Evolutionary conservation across 169 alveolate genomes (phyloP).

Genomic region (Plasmodium blacklocki): DNA sequence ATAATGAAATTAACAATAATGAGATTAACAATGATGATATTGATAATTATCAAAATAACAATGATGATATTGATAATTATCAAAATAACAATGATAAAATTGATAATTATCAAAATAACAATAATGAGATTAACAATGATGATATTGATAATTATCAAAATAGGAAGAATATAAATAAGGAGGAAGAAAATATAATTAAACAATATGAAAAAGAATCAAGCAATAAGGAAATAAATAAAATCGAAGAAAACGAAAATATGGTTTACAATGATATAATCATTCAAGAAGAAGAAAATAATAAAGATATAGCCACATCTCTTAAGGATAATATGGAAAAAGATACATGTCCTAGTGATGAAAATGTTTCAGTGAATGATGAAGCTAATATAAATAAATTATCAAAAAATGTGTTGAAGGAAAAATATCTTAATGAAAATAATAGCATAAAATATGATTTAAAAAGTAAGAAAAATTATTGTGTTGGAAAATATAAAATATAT

Average conservation of each 20-base stretch:
- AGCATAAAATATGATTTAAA: neutral
- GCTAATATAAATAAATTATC: neutral
- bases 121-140: too few relatives aligned
- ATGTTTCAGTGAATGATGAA: neutral
- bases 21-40: too few relatives aligned
- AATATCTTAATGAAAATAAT: neutral
- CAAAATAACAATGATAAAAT: neutral
- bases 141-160: neutral
- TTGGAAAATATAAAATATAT: neutral
- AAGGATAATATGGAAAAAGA: neutral
- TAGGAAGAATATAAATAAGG: neutral
- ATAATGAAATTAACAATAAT: too few relatives aligned
- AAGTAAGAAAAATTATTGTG: neutral
- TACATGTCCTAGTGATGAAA: neutral
- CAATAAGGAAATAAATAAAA: neutral
- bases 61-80: too few relatives aligned
- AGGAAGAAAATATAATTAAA: neutral
- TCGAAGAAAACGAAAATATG: neutral
- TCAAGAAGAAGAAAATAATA: neutral
- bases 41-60: too few relatives aligned
- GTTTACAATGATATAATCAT: neutral
- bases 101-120: too few relatives aligned
- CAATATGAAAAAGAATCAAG: neutral
- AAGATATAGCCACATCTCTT: neutral
- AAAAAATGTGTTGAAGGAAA: neutral